Conservation (phyloP, 1,284 basidiomycete species). For the Ustilago loliicola region DNA sequence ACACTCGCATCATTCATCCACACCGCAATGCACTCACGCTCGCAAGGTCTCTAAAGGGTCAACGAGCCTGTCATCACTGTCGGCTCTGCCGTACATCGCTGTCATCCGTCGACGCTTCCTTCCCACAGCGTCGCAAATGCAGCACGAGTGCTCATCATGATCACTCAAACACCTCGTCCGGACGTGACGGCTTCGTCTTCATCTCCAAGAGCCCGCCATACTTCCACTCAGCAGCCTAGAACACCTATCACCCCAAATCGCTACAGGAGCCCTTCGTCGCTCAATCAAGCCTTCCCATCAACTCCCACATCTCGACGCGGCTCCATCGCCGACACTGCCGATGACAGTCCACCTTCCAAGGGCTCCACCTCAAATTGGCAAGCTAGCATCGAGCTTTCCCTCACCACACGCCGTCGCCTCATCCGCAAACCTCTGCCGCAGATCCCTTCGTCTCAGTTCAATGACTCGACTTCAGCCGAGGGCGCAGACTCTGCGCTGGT, state of each 20-base stretch:
- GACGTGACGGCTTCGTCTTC: slow-evolving; percentile 19
- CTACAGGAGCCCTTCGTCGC: slow-evolving; percentile 27
- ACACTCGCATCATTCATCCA: not conserved
- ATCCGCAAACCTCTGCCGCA: slow-evolving; percentile 63
- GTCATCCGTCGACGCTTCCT: not conserved
- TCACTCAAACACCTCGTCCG: slow-evolving; percentile 27
- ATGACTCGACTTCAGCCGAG: not conserved
- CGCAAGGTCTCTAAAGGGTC: not conserved
- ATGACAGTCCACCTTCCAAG: slow-evolving; percentile 17
- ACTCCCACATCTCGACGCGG: slow-evolving; percentile 23
- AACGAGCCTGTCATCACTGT: not conserved
- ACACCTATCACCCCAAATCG: slow-evolving; percentile 33
- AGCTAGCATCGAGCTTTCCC: slow-evolving; percentile 54
- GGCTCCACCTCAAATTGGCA: slow-evolving; percentile 51
- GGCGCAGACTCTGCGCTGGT: slow-evolving; percentile 5
- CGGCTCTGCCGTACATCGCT: not conserved
- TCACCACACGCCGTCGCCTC: slow-evolving; percentile 59
- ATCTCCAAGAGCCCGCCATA: slow-evolving; percentile 14
- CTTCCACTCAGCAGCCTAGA: slow-evolving; percentile 10
- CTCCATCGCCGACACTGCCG: slow-evolving; percentile 17
- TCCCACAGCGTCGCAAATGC: not conserved
- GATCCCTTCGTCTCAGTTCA: slow-evolving; percentile 30
- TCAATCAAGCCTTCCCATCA: slow-evolving; percentile 17
- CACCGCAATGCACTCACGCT: not conserved
- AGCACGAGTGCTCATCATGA: slow-evolving; percentile 17